phyloP scores from a whole-genome alignment of 1,139 yeast species.

The Hansenula lynferdii region DNA sequence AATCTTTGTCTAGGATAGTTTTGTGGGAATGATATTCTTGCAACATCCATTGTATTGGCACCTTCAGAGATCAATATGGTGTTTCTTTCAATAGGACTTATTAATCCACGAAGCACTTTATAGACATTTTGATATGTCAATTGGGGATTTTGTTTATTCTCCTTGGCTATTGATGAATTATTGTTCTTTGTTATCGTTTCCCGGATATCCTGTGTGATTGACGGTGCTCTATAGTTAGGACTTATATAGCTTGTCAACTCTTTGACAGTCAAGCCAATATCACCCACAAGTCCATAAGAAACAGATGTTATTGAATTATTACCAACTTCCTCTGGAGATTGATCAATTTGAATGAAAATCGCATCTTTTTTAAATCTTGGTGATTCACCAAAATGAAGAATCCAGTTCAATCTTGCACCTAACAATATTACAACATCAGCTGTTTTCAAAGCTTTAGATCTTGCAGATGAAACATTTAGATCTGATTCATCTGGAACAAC shows the following conservation, averaged over 20 bases:
- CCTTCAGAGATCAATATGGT: conserved; percentile 54
- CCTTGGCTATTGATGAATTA: conserved; percentile 28
- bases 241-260: conserved; percentile 30
- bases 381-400: conserved; percentile 53
- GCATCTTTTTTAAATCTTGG: conserved; percentile 44
- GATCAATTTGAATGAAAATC: conserved; percentile 52
- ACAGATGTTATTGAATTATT: conserved; percentile 31
- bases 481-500: conserved; percentile 44
- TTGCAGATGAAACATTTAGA: conserved; percentile 51
- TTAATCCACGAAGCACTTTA: conserved; percentile 37
- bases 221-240: conserved; percentile 24
- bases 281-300: conserved; percentile 44
- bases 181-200: conserved; percentile 33
- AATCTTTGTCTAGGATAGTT: conserved; percentile 46
- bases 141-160: conserved; percentile 10
- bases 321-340: conserved; percentile 47
- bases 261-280: conserved; percentile 35
- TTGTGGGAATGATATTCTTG: conserved; percentile 54
- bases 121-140: conserved; percentile 49
- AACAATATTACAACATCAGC: conserved; percentile 53
- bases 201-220: conserved; percentile 26
- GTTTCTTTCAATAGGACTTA: conserved; percentile 26
- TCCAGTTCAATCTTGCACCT: conserved; percentile 68
- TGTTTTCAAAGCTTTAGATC: conserved; percentile 46
- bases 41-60: conserved; percentile 67